These are phyloP conservation scores for Senecio squalidus DNA, from an alignment of 140 eudicot genomes.

Conservation along the genomic window DNA sequence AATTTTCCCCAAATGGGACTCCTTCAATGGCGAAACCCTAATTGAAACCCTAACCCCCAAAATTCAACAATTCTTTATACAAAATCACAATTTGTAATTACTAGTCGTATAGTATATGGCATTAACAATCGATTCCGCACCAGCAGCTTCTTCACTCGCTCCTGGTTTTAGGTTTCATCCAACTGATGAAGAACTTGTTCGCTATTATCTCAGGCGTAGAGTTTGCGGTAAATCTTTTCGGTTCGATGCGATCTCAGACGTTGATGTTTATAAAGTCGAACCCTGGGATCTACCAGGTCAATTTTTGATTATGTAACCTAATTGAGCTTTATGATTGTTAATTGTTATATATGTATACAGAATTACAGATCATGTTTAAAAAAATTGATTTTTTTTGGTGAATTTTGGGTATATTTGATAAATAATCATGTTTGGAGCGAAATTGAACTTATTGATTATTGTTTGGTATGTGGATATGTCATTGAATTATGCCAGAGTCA, in stretches of 20 bases:
- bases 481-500: not conserved
- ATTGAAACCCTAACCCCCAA: constrained; percentile 12
- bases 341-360: too few relatives aligned
- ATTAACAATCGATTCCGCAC: constrained; percentile 33
- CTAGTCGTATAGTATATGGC: too few relatives aligned
- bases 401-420: too few relatives aligned
- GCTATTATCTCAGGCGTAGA: constrained; percentile 67
- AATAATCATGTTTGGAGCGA: too few relatives aligned
- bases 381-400: too few relatives aligned
- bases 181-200: constrained; percentile 80
- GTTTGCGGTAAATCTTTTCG: constrained; percentile 58
- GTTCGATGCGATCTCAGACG: constrained; percentile 64
- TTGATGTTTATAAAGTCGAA: constrained; percentile 79
- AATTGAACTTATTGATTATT: too few relatives aligned
- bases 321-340: not conserved
- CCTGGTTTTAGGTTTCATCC: constrained; percentile 91
- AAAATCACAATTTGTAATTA: constrained; percentile 1
- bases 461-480: too few relatives aligned
- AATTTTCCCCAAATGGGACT: constrained; percentile 10
- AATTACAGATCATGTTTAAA: not conserved
- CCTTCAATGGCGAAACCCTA: constrained; percentile 21
- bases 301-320: not conserved
- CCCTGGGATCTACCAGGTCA: constrained; percentile 91
- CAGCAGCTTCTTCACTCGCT: constrained; percentile 40
- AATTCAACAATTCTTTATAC: not conserved